Base-by-base conservation (phyloP, 495 filamentous ascomycete species). In the Thermothielavioides terrestris region DNA sequence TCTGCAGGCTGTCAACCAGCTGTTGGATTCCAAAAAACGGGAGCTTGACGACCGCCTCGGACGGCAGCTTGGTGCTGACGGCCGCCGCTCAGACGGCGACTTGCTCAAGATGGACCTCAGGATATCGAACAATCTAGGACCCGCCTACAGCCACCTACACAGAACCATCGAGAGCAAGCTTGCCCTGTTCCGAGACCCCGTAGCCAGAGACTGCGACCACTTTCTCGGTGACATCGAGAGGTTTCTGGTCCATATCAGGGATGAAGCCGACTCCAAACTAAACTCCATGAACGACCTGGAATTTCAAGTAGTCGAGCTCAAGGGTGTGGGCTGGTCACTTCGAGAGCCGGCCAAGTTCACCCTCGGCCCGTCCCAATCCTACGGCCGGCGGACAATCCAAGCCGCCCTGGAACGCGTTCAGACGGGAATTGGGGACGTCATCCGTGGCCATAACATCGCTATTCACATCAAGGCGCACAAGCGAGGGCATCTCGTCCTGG, bases 341-440 rank as follows among this genome's bases (percentile, higher is more conserved):
- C 59, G 61, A 12, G 58, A 71, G 8, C 68, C 71, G 17, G 51
- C 67, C 18, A 50, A 55, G 28, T 70, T 75, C 48, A 53, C 42
- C 6, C 40, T 71, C 8, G 64, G 54, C 35, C 42, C 67, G 0
- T 59, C 59, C 3, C 53, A 49, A 1, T 69, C 62, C 4, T 59
- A 68, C 45, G 61, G 62, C 20, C 61, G 62, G n/a, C 56, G 66
- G 26, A 69, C 53, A 20, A 62, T 68, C 31, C 64, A 71, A 45
- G 66, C 71, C 9, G 61, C 70, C 25, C 47, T 73, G 14, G 72
- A 75, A 30, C 64, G 72, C 32, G 55, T 74, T 11, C 69, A 74
- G 42, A 69, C 70, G 1, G 68, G 71, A 15, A 65, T 74, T 21
- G 63, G 65, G 21, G 71, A 75, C 27, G 64, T 72, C 14, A 64